phyloP scores from a whole-genome alignment of 2,329 filamentous ascomycete species.

The Monosporascus sp. region DNA sequence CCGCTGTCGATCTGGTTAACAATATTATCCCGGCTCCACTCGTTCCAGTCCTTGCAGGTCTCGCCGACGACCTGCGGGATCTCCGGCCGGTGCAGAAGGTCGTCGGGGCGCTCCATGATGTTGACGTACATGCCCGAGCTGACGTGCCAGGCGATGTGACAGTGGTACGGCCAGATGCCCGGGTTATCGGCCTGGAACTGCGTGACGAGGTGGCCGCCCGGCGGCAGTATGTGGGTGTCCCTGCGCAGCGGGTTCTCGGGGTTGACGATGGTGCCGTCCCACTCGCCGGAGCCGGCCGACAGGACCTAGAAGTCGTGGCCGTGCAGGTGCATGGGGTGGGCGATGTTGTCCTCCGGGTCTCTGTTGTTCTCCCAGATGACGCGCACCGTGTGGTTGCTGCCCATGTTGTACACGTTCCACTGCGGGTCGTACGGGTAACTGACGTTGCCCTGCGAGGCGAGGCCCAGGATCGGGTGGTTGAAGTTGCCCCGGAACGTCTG shows the following conservation, averaged over 20 bases:
- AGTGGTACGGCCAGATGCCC: slow-evolving; percentile 27
- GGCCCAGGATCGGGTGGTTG: slow-evolving; percentile 15
- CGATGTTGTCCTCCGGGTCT: neutral
- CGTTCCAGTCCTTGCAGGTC: no score
- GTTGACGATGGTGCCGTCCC: slow-evolving; percentile 19
- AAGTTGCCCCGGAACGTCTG: slow-evolving; percentile 16
- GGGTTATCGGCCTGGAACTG: slow-evolving; percentile 32
- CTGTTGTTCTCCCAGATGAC: no score
- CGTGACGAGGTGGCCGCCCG: slow-evolving; percentile 26
- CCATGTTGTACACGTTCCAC: no score
- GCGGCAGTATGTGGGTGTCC: slow-evolving; percentile 31
- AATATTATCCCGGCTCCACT: no score
- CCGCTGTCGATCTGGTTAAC: no score
- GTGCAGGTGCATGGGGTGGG: neutral
- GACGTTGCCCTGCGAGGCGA: slow-evolving; percentile 7
- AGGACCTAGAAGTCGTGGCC: neutral
- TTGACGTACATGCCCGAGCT: neutral
- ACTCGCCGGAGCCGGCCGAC: slow-evolving; percentile 2
- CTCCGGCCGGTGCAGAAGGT: no score
- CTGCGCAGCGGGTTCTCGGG: slow-evolving; percentile 31
- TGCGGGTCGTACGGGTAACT: no score
- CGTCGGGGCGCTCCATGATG: neutral
- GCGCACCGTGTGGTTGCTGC: neutral
- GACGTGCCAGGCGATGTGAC: slow-evolving; percentile 6
- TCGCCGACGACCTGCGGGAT: no score